Base-by-base conservation (phyloP, 2,329 filamentous ascomycete genomes). In the Fusarium citri region DNA sequence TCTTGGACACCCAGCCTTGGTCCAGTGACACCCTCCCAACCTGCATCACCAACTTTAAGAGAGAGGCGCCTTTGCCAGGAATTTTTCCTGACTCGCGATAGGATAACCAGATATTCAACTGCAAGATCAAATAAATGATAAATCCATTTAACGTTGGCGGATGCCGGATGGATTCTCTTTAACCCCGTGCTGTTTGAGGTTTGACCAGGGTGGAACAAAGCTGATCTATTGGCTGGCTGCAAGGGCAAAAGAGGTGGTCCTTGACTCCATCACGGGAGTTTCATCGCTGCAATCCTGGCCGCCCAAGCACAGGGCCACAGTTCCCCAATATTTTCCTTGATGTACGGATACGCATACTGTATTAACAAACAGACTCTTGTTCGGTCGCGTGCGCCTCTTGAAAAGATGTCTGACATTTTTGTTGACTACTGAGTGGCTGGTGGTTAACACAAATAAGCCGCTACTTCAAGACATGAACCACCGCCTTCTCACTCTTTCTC, bases 141-240 rank as follows among this genome's bases (percentile, higher is more conserved):
- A 15, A 40, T 43, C 28, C 22, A 28, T 56, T 22, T 28, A 20
- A 28, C 40, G 46, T 37, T 43, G 40, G 30, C 49, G 46, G 31
- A 51, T 43, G 28, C 26, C 49, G 46, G 31, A 51, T 51, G 30
- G 42, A 10, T 48, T 41, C 37, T 43, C 51, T 51, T 41, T 55
- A 59, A 57, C 66, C 65, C 69, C 68, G 55, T 59, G 50, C 47
- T 68, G 72, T 74, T 74, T 73, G 68, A 74, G 70, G 48, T 73
- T 66, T 46, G 59, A 66, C 72, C 56, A 64, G 72, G 68, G 58
- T 55, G 23, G 30, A 31, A 43, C 22, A 8, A 26, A n/a, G 20
- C 26, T 16, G 41, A 41, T 46, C 41, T 62, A 72, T 70, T 67
- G 66, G 69, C 55, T 73, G 45, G 64, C 56, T 72, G 64, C 56